phyloP scores from a whole-genome alignment of 352 stramenopile genomes.

The Pythium pyrilobum region DNA sequence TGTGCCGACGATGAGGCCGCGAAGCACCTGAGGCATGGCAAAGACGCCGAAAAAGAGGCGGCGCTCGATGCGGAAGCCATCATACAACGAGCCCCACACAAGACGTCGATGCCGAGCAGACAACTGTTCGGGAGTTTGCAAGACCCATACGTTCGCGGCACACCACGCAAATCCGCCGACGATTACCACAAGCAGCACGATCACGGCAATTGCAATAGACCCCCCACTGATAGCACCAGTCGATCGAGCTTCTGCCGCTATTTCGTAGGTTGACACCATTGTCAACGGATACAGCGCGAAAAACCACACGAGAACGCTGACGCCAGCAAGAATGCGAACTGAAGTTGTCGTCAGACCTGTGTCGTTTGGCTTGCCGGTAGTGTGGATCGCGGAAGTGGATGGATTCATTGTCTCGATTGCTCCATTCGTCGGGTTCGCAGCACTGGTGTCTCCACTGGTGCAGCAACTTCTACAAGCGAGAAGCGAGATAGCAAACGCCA shows the following conservation, averaged over 20 bases:
- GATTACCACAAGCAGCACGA: constrained; percentile 18
- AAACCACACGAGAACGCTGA: constrained; percentile 9
- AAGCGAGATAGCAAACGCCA: not conserved
- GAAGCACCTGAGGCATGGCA: not conserved
- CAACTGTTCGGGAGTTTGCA: too few relatives aligned
- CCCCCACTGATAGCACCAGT: not conserved
- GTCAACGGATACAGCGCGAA: constrained; percentile 15
- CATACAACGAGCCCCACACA: constrained; percentile 16
- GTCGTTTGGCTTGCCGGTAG: too few relatives aligned
- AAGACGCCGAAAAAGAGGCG: not conserved
- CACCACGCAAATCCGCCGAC: not conserved
- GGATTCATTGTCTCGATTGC: too few relatives aligned
- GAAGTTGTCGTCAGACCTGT: not conserved
- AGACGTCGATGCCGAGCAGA: too few relatives aligned
- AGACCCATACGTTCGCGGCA: not conserved
- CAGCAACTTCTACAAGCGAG: too few relatives aligned
- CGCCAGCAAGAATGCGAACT: constrained; percentile 3
- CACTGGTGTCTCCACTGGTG: too few relatives aligned
- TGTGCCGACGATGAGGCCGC: not conserved
- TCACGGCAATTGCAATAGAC: constrained; percentile 32
- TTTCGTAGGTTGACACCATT: constrained; percentile 14
- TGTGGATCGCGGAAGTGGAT: too few relatives aligned
- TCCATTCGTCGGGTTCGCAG: too few relatives aligned
- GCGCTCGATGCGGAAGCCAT: not conserved
- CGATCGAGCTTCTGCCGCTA: constrained; percentile 6